Conservation (phyloP, 257 asterid species). For the Solanum lycopersicoides region DNA sequence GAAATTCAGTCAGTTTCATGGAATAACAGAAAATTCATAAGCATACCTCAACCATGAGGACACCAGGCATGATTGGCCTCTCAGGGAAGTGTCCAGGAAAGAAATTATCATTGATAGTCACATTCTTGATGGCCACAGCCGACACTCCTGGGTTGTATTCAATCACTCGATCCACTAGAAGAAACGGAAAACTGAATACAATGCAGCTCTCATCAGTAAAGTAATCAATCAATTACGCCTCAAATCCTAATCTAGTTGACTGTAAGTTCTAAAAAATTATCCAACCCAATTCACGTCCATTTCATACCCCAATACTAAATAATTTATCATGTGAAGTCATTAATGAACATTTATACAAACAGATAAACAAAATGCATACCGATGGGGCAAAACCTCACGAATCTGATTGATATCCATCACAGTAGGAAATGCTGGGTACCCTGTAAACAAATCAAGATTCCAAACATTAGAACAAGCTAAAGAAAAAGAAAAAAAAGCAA, state of each 20-base stretch:
- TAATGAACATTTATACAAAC: neutral
- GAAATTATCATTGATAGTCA: constrained; percentile 81
- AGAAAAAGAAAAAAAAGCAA: neutral
- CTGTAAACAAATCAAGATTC: constrained; percentile 12
- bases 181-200: constrained; percentile 60
- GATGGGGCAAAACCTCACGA: constrained; percentile 77
- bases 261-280: neutral
- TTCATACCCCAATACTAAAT: neutral
- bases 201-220: neutral
- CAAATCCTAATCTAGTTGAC: neutral
- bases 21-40: neutral
- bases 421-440: constrained; percentile 64
- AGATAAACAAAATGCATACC: constrained; percentile 25
- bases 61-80: constrained; percentile 97
- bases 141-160: constrained; percentile 82
- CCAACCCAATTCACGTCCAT: neutral
- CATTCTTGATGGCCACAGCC: constrained; percentile 88
- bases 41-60: constrained; percentile 87
- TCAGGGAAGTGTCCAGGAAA: constrained; percentile 93
- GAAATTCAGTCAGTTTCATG: neutral
- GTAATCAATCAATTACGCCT: neutral
- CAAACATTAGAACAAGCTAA: neutral
- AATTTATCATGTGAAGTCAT: neutral
- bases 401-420: constrained; percentile 83
- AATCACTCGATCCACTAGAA: constrained; percentile 86